Evolutionary conservation across 2,329 filamentous ascomycete genomes (phyloP).

Genomic region (Fusarium chuoi): DNA sequence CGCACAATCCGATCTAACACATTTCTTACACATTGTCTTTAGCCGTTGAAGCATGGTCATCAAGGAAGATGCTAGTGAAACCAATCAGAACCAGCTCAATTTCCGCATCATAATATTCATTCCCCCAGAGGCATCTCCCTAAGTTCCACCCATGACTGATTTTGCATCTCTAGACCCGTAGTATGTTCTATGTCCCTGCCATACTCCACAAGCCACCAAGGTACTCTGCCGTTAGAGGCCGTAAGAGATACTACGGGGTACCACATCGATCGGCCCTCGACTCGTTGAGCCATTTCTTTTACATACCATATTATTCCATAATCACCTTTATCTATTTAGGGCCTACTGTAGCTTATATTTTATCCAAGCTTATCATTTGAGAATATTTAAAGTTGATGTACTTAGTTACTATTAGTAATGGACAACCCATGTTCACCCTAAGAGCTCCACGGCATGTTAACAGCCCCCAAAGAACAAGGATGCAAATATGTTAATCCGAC

Average conservation of each 20-base stretch:
- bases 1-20: no score
- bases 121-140: not conserved
- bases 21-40: no score
- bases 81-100: not conserved
- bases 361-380: no score
- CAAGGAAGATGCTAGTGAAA: not conserved
- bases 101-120: no score
- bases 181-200: fast-evolving
- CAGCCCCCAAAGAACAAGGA: not conserved
- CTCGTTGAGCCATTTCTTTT: not conserved
- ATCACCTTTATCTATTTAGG: fast-evolving
- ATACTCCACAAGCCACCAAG: not conserved
- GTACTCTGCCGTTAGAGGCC: not conserved
- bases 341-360: fast-evolving
- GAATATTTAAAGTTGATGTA: fast-evolving
- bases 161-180: not conserved
- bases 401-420: not conserved
- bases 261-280: fast-evolving
- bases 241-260: not conserved
- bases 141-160: fast-evolving
- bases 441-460: fast-evolving
- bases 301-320: not conserved
- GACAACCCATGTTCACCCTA: fast-evolving
- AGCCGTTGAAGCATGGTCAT: not conserved
- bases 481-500: not conserved